phyloP scores from a whole-genome alignment of 352 stramenopile species.

The Phytophthora crassamura region DNA sequence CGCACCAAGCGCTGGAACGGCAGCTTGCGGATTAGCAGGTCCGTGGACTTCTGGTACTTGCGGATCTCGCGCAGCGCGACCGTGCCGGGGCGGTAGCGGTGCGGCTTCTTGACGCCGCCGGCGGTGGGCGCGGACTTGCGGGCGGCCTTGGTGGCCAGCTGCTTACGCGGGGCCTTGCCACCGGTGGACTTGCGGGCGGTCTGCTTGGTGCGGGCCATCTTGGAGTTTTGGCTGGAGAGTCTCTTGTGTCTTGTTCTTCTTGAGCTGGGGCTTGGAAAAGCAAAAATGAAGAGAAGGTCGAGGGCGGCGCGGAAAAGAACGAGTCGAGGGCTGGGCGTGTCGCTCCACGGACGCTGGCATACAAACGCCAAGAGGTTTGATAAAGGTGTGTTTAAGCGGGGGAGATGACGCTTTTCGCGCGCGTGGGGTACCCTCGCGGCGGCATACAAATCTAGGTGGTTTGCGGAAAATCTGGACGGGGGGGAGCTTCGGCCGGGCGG shows the following conservation, averaged over 20 bases:
- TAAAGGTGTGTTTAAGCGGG: slow-evolving; percentile 42
- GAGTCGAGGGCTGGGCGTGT: background rate
- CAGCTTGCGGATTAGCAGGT: slow-evolving; percentile 96
- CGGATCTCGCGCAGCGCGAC: slow-evolving; percentile 96
- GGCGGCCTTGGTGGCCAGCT: slow-evolving; percentile 93
- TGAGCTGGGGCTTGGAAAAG: slow-evolving; percentile 40
- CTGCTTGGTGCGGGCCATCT: slow-evolving; percentile 97
- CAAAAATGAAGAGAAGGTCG: slow-evolving; percentile 36
- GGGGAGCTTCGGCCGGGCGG: slow-evolving; percentile 12
- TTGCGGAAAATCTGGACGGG: background rate
- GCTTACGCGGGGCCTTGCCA: slow-evolving; percentile 95
- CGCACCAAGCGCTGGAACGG: slow-evolving; percentile 97
- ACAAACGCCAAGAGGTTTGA: slow-evolving; percentile 44
- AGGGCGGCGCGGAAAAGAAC: background rate
- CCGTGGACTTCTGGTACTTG: slow-evolving; percentile 96
- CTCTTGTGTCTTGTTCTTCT: slow-evolving; percentile 10
- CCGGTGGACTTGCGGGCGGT: slow-evolving; percentile 96
- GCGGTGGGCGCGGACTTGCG: slow-evolving; percentile 93
- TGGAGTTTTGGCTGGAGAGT: background rate
- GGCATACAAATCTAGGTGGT: background rate
- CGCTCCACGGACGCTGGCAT: slow-evolving; percentile 22
- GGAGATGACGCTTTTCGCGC: slow-evolving; percentile 22
- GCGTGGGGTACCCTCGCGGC: background rate
- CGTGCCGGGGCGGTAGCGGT: slow-evolving; percentile 84
- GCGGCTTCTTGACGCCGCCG: slow-evolving; percentile 92